A percentile compares a stretch with the other conserved stretches of the same genome.
Evolutionary conservation across 164 flowering plant species (phyloP).

Genomic region (Dillenia suffruticosa): DNA sequence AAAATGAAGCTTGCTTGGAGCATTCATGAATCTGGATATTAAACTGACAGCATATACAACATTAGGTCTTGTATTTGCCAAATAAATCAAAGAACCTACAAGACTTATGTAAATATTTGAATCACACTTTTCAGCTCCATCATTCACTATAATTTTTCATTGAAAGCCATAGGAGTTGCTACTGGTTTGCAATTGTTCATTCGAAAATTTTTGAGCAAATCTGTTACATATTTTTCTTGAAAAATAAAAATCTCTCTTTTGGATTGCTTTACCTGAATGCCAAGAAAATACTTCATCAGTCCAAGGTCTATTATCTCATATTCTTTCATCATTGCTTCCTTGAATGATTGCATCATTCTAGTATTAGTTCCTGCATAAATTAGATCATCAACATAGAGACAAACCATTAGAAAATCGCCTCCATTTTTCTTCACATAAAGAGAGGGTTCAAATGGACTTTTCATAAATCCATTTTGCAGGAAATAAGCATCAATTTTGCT

Average conservation of each 20-base stretch:
- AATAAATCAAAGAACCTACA: slow-evolving; percentile 5
- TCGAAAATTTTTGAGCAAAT: slow-evolving; percentile 1
- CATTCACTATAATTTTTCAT: slow-evolving; percentile 2
- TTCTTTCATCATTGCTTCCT: not conserved
- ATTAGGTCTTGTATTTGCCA: slow-evolving; percentile 3
- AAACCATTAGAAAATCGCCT: too few relatives aligned
- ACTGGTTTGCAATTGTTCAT: slow-evolving; percentile 6
- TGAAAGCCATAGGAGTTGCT: slow-evolving; percentile 4
- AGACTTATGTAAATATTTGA: not conserved
- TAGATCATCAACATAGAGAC: too few relatives aligned
- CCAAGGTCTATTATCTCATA: slow-evolving; percentile 9
- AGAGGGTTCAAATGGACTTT: too few relatives aligned
- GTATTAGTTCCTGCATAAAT: not conserved
- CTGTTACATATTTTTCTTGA: not conserved
- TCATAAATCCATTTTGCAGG: too few relatives aligned
- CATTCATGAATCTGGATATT: slow-evolving; percentile 8
- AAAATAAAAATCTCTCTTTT: not conserved
- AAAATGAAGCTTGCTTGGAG: slow-evolving; percentile 2
- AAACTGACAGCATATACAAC: slow-evolving; percentile 1
- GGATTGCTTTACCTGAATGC: not conserved
- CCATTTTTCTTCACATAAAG: too few relatives aligned
- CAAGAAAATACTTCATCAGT: slow-evolving; percentile 3
- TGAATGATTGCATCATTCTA: slow-evolving; percentile 4
- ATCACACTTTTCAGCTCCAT: slow-evolving; percentile 8
- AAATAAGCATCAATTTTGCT: too few relatives aligned